Evolutionary conservation across 2,329 filamentous ascomycete genomes (phyloP).

Genomic region (Ilyonectria destructans): DNA sequence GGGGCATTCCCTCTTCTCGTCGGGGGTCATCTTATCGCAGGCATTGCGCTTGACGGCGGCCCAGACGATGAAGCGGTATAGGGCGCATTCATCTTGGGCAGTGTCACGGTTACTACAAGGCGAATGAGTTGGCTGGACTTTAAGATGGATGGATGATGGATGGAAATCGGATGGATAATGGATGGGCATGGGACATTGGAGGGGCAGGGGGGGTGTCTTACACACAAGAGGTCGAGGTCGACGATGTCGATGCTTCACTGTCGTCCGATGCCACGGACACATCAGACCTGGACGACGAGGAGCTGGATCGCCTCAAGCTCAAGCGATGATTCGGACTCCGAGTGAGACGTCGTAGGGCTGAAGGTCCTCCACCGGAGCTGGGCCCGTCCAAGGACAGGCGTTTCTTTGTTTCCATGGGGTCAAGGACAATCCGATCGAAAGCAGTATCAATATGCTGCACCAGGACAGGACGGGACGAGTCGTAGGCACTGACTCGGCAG

Average conservation of each 20-base stretch:
- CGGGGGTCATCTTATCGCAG: conserved; percentile 62
- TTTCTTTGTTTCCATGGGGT: conserved; percentile 53
- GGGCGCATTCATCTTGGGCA: conserved; percentile 65
- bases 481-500: conserved; percentile 4
- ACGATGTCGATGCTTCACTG: conserved; percentile 42
- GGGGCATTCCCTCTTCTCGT: conserved; percentile 68
- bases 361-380: conserved; percentile 47
- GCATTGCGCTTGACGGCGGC: conserved; percentile 70
- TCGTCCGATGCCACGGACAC: conserved; percentile 47
- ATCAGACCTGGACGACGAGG: conserved; percentile 49
- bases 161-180: not conserved
- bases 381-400: conserved; percentile 50
- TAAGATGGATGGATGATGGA: not conserved
- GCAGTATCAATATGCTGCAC: not conserved
- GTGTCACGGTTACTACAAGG: conserved; percentile 61
- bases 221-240: conserved; percentile 52
- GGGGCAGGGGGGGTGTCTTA: conserved; percentile 47
- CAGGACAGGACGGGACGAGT: not conserved
- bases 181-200: conserved; percentile 13
- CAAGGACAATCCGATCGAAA: not conserved
- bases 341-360: conserved; percentile 54
- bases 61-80: conserved; percentile 72
- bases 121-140: conserved; percentile 36
- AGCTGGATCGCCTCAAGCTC: conserved; percentile 52
- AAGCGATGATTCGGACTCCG: conserved; percentile 53